Evolutionary conservation across 495 filamentous ascomycete genomes (phyloP), one percentile per base, ranked within the genome.

Genomic region (Aspergillus nidulans): DNA sequence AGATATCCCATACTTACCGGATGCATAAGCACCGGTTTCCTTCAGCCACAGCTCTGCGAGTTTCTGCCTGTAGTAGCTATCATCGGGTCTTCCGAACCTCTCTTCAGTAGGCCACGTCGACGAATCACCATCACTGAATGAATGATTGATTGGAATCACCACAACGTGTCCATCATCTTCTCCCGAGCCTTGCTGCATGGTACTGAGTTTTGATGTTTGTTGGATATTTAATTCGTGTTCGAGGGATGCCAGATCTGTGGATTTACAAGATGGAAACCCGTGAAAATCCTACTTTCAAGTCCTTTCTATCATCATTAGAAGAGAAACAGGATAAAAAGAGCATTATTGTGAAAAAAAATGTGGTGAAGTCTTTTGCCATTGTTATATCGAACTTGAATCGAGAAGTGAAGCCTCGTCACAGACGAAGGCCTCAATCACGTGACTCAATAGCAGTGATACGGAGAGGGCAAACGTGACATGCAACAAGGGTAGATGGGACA

Each of bases 1-100:
- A n/a, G n/a, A n/a, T n/a, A 28, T 28, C 4, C 4, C 26, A 5
- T 47, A 58, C 69, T 57, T 58, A 77, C 75, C 71, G 21, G 58
- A 36, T 53, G 67, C 64, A 56, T 55, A 56, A 18, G 63, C 64
- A 15, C 69, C 69, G 20, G 43, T 63, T 42, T 68, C 58, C 49
- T 65, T 56, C 30, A 76, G 55, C 75, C 75, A 78, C 55, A 68
- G 55, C 20, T 55, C 58, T 2, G 74, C 75, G 34, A 78, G 58
- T 23, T 61, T 64, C 20, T 54, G 39, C 9, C 68, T 62, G 55
- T 71, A 77, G 9, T 50, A 51, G 8, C 61, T 24, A 52, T 63
- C 53, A 49, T 59, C 50, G 3, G 53, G 41, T 52, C 66, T 30
- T 48, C 40, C 36, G 49, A 57, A 71, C n/a, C 43, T 36, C 8